Evolutionary conservation across 2,329 filamentous ascomycete species (phyloP).

Genomic region (Incumbomyces lentus): DNA sequence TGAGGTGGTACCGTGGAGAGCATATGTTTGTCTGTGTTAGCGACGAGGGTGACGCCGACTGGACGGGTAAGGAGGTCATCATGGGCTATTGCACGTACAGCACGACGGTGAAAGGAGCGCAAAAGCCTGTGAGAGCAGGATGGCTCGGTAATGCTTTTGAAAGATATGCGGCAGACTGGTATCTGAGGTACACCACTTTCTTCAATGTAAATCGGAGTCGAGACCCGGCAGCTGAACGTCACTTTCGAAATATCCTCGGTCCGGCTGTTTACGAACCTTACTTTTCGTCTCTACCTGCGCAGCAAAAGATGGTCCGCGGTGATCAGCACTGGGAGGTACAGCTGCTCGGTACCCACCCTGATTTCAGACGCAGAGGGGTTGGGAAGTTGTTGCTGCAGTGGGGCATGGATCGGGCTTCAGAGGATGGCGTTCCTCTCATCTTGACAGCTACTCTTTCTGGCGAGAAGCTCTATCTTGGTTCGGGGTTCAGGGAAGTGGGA

Average conservation of each 20-base stretch:
- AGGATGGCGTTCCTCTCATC: constrained; percentile 2
- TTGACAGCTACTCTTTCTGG: background rate
- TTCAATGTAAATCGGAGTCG: constrained; percentile 1
- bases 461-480: constrained; percentile 3
- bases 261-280: background rate
- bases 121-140: constrained; percentile 1
- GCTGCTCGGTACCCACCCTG: constrained; percentile 2
- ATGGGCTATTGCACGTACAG: constrained; percentile 3
- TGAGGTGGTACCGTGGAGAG: constrained; percentile 4
- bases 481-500: background rate
- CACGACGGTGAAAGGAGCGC: background rate
- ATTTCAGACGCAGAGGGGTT: constrained; percentile 3
- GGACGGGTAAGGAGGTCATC: constrained; percentile 4
- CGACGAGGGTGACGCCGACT: constrained; percentile 1
- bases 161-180: background rate
- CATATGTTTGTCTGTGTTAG: constrained; percentile 3
- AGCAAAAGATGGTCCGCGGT: background rate
- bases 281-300: background rate
- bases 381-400: constrained; percentile 6
- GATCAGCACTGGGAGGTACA: constrained; percentile 5
- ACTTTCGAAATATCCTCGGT: background rate
- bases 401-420: constrained; percentile 2
- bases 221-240: background rate
- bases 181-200: background rate
- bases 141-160: constrained; percentile 5